A percentile compares a stretch with the other conserved stretches of the same genome.
phyloP scores from a whole-genome alignment of 371 early-diverging fungal genomes.

The Mucor circinelloides region DNA sequence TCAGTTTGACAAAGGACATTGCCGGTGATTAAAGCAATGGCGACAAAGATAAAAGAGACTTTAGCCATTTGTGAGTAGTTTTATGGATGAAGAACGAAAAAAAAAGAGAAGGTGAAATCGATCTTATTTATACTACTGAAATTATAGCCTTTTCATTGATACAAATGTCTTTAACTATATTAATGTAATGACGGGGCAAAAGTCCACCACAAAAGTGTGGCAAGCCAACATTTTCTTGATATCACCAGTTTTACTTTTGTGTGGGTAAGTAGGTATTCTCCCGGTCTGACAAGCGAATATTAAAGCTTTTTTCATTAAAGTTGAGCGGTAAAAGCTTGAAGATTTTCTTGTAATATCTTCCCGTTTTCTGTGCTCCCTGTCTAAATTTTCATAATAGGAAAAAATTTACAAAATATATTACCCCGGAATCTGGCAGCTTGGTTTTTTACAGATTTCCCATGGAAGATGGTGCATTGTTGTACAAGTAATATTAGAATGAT shows the following conservation, averaged over 20 bases:
- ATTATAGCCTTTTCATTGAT: too few relatives aligned
- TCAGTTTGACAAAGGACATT: constrained; percentile 17
- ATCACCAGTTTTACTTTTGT: too few relatives aligned
- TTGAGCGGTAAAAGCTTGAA: neutral
- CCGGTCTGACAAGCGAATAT: neutral
- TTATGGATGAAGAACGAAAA: too few relatives aligned
- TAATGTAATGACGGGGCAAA: too few relatives aligned
- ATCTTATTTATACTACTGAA: too few relatives aligned
- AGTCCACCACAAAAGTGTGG: too few relatives aligned
- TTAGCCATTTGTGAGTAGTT: constrained; percentile 12
- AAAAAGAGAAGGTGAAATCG: too few relatives aligned
- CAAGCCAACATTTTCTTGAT: too few relatives aligned
- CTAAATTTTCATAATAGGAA: neutral
- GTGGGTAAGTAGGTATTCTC: neutral
- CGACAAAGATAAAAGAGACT: constrained; percentile 26
- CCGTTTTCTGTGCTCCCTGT: neutral
- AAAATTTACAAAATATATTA: neutral
- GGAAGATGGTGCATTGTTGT: neutral
- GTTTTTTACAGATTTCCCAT: neutral
- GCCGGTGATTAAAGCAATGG: constrained; percentile 22
- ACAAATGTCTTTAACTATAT: too few relatives aligned
- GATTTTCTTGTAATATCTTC: neutral
- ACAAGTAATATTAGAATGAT: too few relatives aligned
- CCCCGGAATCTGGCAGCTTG: neutral
- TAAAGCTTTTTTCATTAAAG: neutral